Evolutionary conservation across 1,139 yeast species (phyloP).

Genomic region (Taphrina communis): DNA sequence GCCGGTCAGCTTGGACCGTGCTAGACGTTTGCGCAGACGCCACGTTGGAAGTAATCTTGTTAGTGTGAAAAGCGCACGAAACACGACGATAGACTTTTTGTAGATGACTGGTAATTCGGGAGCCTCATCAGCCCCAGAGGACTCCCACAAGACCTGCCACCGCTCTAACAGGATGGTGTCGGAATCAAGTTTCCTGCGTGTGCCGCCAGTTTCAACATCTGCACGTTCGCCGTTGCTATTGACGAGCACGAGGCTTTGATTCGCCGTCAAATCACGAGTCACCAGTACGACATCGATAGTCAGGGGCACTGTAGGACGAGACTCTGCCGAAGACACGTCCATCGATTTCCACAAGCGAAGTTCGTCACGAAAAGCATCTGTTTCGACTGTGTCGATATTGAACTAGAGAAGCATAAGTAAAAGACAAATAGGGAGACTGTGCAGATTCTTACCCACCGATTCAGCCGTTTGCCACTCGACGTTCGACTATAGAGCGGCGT

Average conservation of each 20-base stretch:
- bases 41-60: constrained; percentile 74
- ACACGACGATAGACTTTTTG: constrained; percentile 73
- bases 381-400: constrained; percentile 63
- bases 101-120: constrained; percentile 67
- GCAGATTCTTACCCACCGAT: constrained; percentile 27
- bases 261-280: constrained; percentile 63
- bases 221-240: constrained; percentile 60
- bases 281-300: constrained; percentile 85
- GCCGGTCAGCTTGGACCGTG: constrained; percentile 54
- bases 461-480: constrained; percentile 21
- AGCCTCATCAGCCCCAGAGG: constrained; percentile 45
- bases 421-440: too few relatives aligned
- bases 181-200: constrained; percentile 62
- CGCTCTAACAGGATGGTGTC: constrained; percentile 84
- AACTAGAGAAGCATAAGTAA: constrained; percentile 54
- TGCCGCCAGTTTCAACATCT: constrained; percentile 54
- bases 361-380: constrained; percentile 61
- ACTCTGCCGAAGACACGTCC: constrained; percentile 46
- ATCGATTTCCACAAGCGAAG: constrained; percentile 64
- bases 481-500: constrained; percentile 44
- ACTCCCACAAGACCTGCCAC: constrained; percentile 84
- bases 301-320: constrained; percentile 51
- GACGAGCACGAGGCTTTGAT: constrained; percentile 66
- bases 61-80: constrained; percentile 74
- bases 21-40: constrained; percentile 58